A percentile compares a stretch with the other conserved stretches of the same genome.
Conservation (phyloP, 2,329 filamentous ascomycete species). For the Neonectria faginata region DNA sequence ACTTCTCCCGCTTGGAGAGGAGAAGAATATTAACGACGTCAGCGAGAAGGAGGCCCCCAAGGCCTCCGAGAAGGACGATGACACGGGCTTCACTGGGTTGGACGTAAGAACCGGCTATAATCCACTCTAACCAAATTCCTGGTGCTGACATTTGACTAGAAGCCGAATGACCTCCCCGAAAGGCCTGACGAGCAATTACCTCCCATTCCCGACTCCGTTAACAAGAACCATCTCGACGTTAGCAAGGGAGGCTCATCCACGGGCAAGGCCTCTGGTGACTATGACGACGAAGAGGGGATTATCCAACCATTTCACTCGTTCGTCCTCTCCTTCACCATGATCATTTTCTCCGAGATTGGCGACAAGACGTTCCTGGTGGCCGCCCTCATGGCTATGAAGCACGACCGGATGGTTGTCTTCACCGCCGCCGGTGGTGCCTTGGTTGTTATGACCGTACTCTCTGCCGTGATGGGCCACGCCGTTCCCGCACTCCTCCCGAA, state of each 20-base stretch:
- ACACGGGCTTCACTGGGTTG: conserved; percentile 52
- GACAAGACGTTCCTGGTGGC: conserved; percentile 99
- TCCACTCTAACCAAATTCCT: neutral
- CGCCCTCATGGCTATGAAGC: conserved; percentile 99
- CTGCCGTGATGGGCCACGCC: conserved; percentile 90
- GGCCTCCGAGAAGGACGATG: conserved; percentile 55
- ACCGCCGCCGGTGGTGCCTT: conserved; percentile 93
- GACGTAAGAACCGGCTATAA: conserved; percentile 45
- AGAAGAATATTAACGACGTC: conserved; percentile 71
- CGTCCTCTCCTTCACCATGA: conserved; percentile 94
- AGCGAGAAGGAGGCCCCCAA: conserved; percentile 50
- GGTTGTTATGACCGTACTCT: conserved; percentile 93
- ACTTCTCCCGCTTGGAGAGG: conserved; percentile 83
- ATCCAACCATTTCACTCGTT: conserved; percentile 90
- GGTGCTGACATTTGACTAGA: conserved; percentile 62
- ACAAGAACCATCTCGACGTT: conserved; percentile 72
- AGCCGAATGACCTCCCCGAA: conserved; percentile 83
- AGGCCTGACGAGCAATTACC: conserved; percentile 80
- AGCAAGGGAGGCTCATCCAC: conserved; percentile 29
- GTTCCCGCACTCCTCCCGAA: conserved; percentile 92
- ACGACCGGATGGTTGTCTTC: conserved; percentile 92
- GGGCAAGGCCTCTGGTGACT: conserved; percentile 45
- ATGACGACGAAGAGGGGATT: conserved; percentile 69
- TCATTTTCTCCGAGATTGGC: conserved; percentile 94
- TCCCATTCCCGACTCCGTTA: conserved; percentile 73